These are phyloP conservation scores for Acanthamoeba lenticulata DNA, from an alignment of 208 protist genomes.

Conservation along the genomic window DNA sequence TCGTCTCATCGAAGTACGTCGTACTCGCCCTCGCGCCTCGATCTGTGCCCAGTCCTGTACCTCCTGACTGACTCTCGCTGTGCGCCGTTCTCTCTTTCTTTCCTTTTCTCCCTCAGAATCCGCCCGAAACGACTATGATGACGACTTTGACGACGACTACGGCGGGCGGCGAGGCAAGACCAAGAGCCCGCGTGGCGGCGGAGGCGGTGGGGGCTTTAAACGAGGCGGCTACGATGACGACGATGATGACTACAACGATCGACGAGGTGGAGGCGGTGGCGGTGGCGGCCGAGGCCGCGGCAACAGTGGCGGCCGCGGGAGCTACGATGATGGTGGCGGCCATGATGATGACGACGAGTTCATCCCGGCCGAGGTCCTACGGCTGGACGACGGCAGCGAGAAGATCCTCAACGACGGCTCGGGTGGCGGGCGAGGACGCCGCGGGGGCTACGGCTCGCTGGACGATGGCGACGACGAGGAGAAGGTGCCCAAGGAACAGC, in stretches of 20 bases:
- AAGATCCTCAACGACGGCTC: background rate
- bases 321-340: background rate
- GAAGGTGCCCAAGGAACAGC: background rate
- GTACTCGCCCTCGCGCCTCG: no score
- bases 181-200: background rate
- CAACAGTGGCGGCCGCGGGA: background rate
- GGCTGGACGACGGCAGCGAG: background rate
- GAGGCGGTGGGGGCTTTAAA: background rate
- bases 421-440: background rate
- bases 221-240: background rate
- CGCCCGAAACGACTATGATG: background rate
- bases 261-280: background rate
- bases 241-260: background rate
- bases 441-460: background rate
- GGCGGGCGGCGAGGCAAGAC: background rate
- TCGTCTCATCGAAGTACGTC: background rate
- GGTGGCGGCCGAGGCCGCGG: background rate
- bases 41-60: no score
- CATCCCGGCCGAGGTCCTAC: background rate
- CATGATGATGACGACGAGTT: background rate
- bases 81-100: no score
- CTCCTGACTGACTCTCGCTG: background rate
- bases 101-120: background rate
- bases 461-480: background rate
- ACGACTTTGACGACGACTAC: background rate